Conservation (phyloP, 208 protist genomes). For the Borovskyia barvae region DNA sequence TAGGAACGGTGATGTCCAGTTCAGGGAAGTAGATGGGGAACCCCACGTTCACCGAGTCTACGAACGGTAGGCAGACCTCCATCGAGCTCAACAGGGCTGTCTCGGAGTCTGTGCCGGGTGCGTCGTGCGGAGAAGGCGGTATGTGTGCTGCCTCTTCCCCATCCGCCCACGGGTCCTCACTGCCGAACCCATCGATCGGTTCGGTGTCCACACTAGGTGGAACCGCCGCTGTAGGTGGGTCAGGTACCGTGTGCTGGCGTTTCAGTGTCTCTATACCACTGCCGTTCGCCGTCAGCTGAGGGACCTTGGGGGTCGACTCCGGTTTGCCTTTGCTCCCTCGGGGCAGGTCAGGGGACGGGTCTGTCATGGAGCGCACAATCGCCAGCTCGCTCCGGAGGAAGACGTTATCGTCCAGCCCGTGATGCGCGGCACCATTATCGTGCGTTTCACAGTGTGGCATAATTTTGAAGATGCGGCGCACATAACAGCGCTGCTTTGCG, state of each 20-base stretch:
- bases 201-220: not conserved
- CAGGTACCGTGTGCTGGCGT: too few relatives aligned
- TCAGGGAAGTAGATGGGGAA: constrained; percentile 32
- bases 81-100: constrained; percentile 18
- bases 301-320: too few relatives aligned
- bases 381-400: constrained; percentile 38
- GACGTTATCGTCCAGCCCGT: constrained; percentile 36
- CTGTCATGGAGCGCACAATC: constrained; percentile 12
- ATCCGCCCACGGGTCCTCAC: too few relatives aligned
- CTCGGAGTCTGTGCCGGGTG: not conserved
- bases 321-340: not conserved
- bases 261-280: too few relatives aligned
- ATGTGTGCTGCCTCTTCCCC: too few relatives aligned
- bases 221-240: constrained; percentile 1
- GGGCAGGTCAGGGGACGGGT: too few relatives aligned
- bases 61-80: constrained; percentile 29
- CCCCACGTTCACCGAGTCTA: constrained; percentile 38
- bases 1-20: constrained; percentile 39
- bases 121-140: too few relatives aligned
- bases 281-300: too few relatives aligned
- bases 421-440: constrained; percentile 7
- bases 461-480: constrained; percentile 38
- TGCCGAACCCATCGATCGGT: too few relatives aligned
- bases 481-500: constrained; percentile 47
- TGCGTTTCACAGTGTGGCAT: not conserved